A percentile compares a stretch with the other conserved stretches of the same genome.
These are phyloP conservation scores for Fusarium sambucinum DNA, from an alignment of 2,329 filamentous ascomycete genomes.

Conservation along the genomic window DNA sequence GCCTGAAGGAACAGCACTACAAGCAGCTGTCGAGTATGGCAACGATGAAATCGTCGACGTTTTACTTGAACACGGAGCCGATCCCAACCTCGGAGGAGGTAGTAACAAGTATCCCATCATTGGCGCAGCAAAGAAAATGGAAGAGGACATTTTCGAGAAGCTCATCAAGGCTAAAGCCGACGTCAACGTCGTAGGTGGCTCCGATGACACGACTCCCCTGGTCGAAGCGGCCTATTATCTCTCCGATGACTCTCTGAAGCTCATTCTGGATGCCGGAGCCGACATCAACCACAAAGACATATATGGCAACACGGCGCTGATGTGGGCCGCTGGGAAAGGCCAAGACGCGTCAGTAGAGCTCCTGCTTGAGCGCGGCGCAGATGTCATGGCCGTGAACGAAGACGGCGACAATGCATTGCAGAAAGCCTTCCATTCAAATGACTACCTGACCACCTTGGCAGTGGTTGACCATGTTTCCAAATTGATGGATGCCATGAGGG, in stretches of 20 bases:
- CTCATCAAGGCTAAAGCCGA: slow-evolving; percentile 53
- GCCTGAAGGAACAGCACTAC: slow-evolving; percentile 54
- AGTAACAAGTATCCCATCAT: slow-evolving; percentile 53
- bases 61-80: slow-evolving; percentile 53
- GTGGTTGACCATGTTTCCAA: slow-evolving; percentile 49
- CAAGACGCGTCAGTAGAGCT: slow-evolving; percentile 11
- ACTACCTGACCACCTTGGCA: slow-evolving; percentile 49
- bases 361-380: slow-evolving; percentile 28
- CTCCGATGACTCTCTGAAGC: slow-evolving; percentile 48
- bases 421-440: not conserved
- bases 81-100: slow-evolving; percentile 55
- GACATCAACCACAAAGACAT: slow-evolving; percentile 54
- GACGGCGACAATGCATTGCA: slow-evolving; percentile 17
- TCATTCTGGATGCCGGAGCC: slow-evolving; percentile 53
- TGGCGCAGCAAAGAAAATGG: slow-evolving; percentile 52
- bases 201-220: slow-evolving; percentile 52
- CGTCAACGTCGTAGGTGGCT: slow-evolving; percentile 53
- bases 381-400: slow-evolving; percentile 17
- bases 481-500: slow-evolving; percentile 26
- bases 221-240: slow-evolving; percentile 54
- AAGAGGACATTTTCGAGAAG: slow-evolving; percentile 53
- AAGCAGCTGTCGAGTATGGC: slow-evolving; percentile 55
- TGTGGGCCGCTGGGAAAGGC: slow-evolving; percentile 51
- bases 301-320: slow-evolving; percentile 55
- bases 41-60: slow-evolving; percentile 53